Conservation (phyloP, 257 asterid species). For the Plantago major region DNA sequence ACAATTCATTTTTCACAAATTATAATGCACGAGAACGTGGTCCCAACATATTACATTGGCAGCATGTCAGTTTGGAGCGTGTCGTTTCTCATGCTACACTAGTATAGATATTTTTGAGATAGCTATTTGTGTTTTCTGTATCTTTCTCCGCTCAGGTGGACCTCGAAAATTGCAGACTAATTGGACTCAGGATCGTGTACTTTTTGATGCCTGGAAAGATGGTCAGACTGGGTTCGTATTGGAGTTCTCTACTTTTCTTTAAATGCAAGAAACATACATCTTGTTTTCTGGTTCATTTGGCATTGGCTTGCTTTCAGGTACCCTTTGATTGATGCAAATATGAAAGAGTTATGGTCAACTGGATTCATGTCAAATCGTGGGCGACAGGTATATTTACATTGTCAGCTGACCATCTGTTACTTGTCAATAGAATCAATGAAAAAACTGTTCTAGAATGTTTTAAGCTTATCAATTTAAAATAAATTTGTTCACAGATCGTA, state of each 20-base stretch:
- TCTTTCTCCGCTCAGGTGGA: conserved; percentile 50
- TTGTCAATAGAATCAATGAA: not conserved
- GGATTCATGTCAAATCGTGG: conserved; percentile 99
- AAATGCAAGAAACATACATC: no score
- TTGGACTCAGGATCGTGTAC: conserved; percentile 71
- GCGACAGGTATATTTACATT: conserved; percentile 55
- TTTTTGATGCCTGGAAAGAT: conserved; percentile 76
- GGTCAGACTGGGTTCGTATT: conserved; percentile 75
- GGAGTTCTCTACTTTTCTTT: not conserved
- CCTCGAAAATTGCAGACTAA: conserved; percentile 51
- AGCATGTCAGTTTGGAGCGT: no score
- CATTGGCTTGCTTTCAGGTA: conserved; percentile 41
- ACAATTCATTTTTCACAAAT: no score
- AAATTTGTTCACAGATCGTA: conserved; percentile 48
- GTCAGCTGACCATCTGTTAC: not conserved
- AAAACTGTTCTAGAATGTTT: not conserved
- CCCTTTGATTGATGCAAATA: conserved; percentile 89
- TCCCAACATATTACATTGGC: no score
- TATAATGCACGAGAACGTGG: no score
- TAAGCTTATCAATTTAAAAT: not conserved
- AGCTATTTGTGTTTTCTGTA: not conserved
- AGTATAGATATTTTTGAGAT: not conserved
- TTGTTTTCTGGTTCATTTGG: not conserved
- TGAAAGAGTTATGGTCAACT: conserved; percentile 72
- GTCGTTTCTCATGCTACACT: no score